Percentiles rank a stretch among this genome's conserved stretches.
These are phyloP conservation scores for Gnomoniopsis sp. DNA, from an alignment of 2,329 filamentous ascomycete species.

Conservation along the genomic window DNA sequence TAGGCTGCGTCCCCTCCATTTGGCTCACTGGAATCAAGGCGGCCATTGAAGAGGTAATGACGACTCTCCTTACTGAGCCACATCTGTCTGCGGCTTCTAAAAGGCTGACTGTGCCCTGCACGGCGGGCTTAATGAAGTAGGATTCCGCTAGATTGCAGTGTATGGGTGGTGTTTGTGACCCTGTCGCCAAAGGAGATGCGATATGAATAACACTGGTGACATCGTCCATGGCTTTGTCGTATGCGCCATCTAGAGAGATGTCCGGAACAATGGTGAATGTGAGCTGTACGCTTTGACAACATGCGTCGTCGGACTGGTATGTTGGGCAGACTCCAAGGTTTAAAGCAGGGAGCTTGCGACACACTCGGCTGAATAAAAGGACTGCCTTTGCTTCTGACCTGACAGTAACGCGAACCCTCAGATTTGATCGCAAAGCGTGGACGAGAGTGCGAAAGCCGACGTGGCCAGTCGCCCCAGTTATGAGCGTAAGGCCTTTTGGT, in stretches of 20 bases:
- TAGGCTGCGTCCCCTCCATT: conserved; percentile 18
- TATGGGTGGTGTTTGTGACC: conserved; percentile 6
- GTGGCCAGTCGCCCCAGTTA: conserved; percentile 23
- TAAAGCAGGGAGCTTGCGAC: neutral
- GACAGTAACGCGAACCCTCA: conserved; percentile 17
- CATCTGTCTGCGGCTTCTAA: conserved; percentile 16
- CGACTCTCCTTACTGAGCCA: conserved; percentile 17
- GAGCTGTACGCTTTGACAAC: conserved; percentile 3
- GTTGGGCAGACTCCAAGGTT: neutral
- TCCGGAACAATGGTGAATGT: conserved; percentile 16
- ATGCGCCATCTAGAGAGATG: conserved; percentile 17
- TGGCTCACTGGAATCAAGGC: conserved; percentile 20
- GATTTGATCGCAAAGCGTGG: conserved; percentile 16
- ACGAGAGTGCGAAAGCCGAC: conserved; percentile 18
- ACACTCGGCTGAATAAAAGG: neutral
- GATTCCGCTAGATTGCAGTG: conserved; percentile 2
- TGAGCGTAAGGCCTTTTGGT: conserved; percentile 8
- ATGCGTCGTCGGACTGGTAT: neutral
- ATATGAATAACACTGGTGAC: conserved; percentile 20
- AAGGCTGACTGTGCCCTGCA: conserved; percentile 18
- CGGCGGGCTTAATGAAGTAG: conserved; percentile 19
- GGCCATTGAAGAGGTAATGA: conserved; percentile 29
- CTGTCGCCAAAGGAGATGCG: conserved; percentile 17
- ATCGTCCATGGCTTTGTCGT: conserved; percentile 13
- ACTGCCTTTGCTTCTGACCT: conserved; percentile 17